Conservation (phyloP, 345 rosid species). For the Boechera retrofracta region DNA sequence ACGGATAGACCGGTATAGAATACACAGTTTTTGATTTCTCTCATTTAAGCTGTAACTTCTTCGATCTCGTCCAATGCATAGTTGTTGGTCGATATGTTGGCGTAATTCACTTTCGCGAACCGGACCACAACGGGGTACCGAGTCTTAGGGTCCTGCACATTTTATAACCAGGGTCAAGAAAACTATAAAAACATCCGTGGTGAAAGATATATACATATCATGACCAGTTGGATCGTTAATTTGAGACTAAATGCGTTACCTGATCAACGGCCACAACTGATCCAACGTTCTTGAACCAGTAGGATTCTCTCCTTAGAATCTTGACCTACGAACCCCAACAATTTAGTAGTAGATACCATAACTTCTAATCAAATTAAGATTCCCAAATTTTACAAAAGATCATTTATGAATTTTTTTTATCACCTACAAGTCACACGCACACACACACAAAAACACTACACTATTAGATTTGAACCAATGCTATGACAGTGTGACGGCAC, state of each 20-base stretch:
- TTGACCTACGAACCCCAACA: conserved; percentile 62
- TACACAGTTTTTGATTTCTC: conserved; percentile 10
- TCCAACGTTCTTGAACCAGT: conserved; percentile 87
- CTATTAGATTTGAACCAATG: not conserved
- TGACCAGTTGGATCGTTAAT: not conserved
- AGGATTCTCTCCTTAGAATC: conserved; percentile 91
- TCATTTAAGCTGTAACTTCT: conserved; percentile 66
- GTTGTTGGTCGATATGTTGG: conserved; percentile 91
- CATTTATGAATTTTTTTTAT: too few species aligned
- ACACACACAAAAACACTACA: not conserved
- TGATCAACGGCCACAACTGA: conserved; percentile 93
- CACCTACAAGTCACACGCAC: not conserved
- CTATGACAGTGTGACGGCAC: too few species aligned
- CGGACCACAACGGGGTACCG: conserved; percentile 95
- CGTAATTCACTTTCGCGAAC: conserved; percentile 59
- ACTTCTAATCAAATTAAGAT: not conserved
- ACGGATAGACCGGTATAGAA: conserved; percentile 26
- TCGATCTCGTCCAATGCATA: conserved; percentile 87
- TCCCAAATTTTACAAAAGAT: too few species aligned
- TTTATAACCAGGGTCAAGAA: not conserved
- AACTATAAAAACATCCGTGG: not conserved
- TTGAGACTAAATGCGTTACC: conserved; percentile 45
- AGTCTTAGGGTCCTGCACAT: conserved; percentile 76
- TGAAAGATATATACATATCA: not conserved
- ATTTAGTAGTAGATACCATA: not conserved